Percentiles rank a stretch among this genome's conserved stretches.
phyloP scores from a whole-genome alignment of 306 rosid genomes.

The Lathyrus aphaca region DNA sequence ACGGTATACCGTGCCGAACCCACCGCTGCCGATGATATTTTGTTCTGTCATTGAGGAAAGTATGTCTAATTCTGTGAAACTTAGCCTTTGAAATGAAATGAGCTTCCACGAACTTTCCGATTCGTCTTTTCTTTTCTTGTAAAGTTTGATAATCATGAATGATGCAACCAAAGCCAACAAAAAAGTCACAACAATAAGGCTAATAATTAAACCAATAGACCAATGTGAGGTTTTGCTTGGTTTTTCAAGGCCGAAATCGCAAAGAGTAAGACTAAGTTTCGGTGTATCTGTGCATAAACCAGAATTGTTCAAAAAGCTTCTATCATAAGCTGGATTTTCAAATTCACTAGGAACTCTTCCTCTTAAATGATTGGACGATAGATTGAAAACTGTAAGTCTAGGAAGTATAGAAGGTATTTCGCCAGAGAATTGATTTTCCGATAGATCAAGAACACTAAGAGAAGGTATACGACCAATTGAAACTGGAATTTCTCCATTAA shows the following conservation, averaged over 20 bases:
- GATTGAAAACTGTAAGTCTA: conserved; percentile 37
- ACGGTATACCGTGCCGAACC: conserved; percentile 76
- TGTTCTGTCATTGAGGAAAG: conserved; percentile 51
- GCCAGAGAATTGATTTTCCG: conserved; percentile 67
- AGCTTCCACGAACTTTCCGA: conserved; percentile 59
- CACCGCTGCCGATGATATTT: conserved; percentile 72
- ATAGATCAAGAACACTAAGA: conserved; percentile 61
- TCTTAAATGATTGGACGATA: conserved; percentile 51
- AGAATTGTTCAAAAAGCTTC: conserved; percentile 69
- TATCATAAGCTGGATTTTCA: conserved; percentile 40
- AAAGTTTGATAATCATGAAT: conserved; percentile 37
- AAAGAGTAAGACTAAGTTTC: conserved; percentile 38
- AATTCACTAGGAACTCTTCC: conserved; percentile 60
- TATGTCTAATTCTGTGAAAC: conserved; percentile 60
- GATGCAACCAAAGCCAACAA: conserved; percentile 32
- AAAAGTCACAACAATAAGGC: conserved; percentile 30
- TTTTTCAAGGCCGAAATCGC: conserved; percentile 38
- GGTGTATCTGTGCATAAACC: conserved; percentile 55
- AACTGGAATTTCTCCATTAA: conserved; percentile 56
- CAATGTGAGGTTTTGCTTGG: conserved; percentile 45
- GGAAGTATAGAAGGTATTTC: conserved; percentile 49
- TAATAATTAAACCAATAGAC: conserved; percentile 53
- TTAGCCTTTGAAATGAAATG: conserved; percentile 63
- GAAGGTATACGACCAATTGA: conserved; percentile 45
- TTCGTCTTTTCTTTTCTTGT: conserved; percentile 39